phyloP scores from a whole-genome alignment of 805 yeast species.

The Ogataea pini region DNA sequence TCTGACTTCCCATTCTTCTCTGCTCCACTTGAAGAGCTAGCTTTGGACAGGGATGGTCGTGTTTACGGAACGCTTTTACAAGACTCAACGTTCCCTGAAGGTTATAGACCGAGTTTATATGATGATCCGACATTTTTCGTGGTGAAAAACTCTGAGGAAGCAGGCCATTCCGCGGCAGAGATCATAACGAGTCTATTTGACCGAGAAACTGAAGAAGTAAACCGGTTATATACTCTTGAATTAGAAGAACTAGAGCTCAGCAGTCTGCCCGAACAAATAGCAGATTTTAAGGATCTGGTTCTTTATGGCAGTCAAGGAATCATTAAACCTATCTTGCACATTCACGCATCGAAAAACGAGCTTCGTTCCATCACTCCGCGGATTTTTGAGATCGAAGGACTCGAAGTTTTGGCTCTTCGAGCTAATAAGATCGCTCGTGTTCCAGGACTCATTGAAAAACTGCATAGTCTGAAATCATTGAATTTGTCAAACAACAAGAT shows the following conservation, averaged over 20 bases:
- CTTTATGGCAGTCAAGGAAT: constrained; percentile 39
- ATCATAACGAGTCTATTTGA: constrained; percentile 50
- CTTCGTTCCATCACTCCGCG: constrained; percentile 49
- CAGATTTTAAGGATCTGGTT: constrained; percentile 58
- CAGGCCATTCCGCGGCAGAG: constrained; percentile 39
- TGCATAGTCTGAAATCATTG: constrained; percentile 47
- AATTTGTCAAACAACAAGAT: constrained; percentile 54
- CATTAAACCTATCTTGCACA: constrained; percentile 41
- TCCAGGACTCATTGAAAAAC: constrained; percentile 48
- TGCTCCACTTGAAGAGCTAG: constrained; percentile 37
- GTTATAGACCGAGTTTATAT: constrained; percentile 32
- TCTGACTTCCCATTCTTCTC: not conserved
- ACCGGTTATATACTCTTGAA: constrained; percentile 43
- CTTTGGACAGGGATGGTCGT: constrained; percentile 49
- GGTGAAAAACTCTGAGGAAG: constrained; percentile 25
- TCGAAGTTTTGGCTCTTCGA: constrained; percentile 54
- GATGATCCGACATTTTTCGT: constrained; percentile 38
- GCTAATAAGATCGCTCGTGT: constrained; percentile 48
- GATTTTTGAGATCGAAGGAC: constrained; percentile 49
- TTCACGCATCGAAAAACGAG: constrained; percentile 53
- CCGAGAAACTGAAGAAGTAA: constrained; percentile 27
- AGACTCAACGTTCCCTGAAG: constrained; percentile 31
- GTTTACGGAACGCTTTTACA: constrained; percentile 36
- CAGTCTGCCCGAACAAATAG: constrained; percentile 57
- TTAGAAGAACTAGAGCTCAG: constrained; percentile 49